Percentiles rank a stretch among this genome's conserved stretches.
These are phyloP conservation scores for Ganoderma multipileum DNA, from an alignment of 1,284 basidiomycete genomes.

Conservation along the genomic window DNA sequence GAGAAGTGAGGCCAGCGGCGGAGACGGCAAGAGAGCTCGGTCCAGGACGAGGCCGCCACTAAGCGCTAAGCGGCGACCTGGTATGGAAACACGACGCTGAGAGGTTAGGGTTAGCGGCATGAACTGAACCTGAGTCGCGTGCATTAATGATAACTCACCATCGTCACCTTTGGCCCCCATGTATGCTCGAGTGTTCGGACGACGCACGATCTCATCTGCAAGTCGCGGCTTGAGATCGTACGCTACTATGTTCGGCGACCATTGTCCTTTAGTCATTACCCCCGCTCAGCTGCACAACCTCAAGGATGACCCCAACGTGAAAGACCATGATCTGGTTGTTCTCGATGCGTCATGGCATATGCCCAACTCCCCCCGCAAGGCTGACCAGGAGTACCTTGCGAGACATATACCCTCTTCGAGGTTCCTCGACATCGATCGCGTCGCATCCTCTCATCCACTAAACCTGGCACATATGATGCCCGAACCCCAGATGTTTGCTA, in stretches of 20 bases:
- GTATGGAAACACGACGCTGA: slow-evolving; percentile 9
- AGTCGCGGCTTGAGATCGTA: slow-evolving; percentile 13
- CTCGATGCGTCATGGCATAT: slow-evolving; percentile 90
- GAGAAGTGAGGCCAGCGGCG: slow-evolving; percentile 15
- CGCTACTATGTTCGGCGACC: slow-evolving; percentile 35
- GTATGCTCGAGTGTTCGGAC: slow-evolving; percentile 24
- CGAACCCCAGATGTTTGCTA: slow-evolving; percentile 70
- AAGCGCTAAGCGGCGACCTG: slow-evolving; percentile 8
- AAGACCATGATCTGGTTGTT: slow-evolving; percentile 49
- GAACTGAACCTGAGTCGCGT: background rate
- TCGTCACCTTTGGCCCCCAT: slow-evolving; percentile 10
- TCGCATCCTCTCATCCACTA: slow-evolving; percentile 71
- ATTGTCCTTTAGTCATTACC: slow-evolving; percentile 57
- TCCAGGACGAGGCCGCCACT: slow-evolving; percentile 7
- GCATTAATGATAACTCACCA: background rate
- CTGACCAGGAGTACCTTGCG: slow-evolving; percentile 67
- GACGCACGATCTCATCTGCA: slow-evolving; percentile 18
- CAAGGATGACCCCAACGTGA: background rate
- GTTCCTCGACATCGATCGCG: slow-evolving; percentile 86
- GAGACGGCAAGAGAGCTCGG: slow-evolving; percentile 20
- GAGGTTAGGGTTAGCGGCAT: slow-evolving; percentile 27
- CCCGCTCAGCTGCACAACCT: slow-evolving; percentile 55
- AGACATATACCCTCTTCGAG: slow-evolving; percentile 78
- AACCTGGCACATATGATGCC: slow-evolving; percentile 97
- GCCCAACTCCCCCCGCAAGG: slow-evolving; percentile 78